Conservation (phyloP, 371 early-diverging fungal species). For the Rhizopus delemar region DNA sequence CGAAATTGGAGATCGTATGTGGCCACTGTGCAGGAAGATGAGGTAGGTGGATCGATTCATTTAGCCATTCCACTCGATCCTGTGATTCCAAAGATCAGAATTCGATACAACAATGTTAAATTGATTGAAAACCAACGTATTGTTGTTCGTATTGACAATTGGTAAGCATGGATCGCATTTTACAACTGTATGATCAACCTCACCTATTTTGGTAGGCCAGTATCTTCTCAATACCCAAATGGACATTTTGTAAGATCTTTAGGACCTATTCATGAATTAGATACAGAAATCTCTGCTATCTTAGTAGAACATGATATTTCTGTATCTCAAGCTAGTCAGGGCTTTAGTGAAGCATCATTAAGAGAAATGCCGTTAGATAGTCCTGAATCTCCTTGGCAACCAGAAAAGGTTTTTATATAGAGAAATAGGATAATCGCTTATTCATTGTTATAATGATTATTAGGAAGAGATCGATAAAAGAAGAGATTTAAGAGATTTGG, state of each 20-base stretch:
- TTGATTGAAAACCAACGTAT: constrained; percentile 75
- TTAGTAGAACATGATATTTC: constrained; percentile 80
- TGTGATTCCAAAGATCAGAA: constrained; percentile 86
- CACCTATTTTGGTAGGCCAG: constrained; percentile 39
- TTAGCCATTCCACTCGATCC: constrained; percentile 82
- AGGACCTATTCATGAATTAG: constrained; percentile 66
- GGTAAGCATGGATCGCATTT: constrained; percentile 45
- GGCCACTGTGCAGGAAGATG: constrained; percentile 81
- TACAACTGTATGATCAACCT: not conserved
- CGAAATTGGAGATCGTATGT: constrained; percentile 91
- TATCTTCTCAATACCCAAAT: constrained; percentile 76
- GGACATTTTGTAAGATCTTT: constrained; percentile 90
- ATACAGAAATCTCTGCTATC: constrained; percentile 76
- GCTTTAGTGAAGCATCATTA: constrained; percentile 65
- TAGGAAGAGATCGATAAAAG: constrained; percentile 55
- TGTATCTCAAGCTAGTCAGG: constrained; percentile 69
- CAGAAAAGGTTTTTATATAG: constrained; percentile 26
- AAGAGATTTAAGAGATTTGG: constrained; percentile 55
- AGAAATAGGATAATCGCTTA: not conserved
- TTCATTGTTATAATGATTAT: not conserved
- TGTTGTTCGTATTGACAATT: constrained; percentile 87
- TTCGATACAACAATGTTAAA: constrained; percentile 79
- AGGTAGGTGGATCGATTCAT: constrained; percentile 62
- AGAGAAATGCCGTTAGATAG: constrained; percentile 73
- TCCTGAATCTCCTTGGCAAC: constrained; percentile 57